Percentiles rank a stretch among this genome's conserved stretches.
Conservation (phyloP, 2,329 filamentous ascomycete genomes). For the Beauveria australis region DNA sequence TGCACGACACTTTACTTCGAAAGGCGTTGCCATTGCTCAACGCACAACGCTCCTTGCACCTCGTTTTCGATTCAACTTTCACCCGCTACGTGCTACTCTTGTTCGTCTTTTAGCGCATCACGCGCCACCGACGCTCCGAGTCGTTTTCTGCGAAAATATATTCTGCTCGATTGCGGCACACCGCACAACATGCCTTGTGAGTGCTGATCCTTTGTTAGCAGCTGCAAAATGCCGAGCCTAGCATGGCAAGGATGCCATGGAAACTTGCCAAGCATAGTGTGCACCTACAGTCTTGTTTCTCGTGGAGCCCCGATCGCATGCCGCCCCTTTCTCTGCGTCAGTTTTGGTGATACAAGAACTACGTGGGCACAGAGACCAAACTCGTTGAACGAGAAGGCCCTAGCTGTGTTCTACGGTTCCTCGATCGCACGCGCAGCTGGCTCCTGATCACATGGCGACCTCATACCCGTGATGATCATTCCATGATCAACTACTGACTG, state of each 20-base stretch:
- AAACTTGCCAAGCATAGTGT: neutral
- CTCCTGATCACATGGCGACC: neutral
- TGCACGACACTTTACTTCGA: neutral
- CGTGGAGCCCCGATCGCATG: neutral
- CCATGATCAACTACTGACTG: neutral
- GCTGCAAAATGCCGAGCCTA: neutral
- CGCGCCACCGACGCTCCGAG: neutral
- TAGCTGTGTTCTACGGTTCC: neutral
- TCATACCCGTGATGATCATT: neutral
- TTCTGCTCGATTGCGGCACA: neutral
- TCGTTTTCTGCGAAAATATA: neutral
- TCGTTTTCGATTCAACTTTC: neutral
- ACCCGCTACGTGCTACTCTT: neutral
- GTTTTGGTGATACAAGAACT: neutral
- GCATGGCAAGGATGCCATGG: neutral
- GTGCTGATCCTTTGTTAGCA: neutral
- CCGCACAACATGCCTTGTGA: conserved; percentile 11
- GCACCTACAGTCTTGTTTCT: neutral
- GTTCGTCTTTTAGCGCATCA: neutral
- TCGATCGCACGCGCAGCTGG: neutral
- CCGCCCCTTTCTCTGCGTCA: neutral
- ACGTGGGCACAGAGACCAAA: neutral
- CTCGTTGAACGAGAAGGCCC: neutral
- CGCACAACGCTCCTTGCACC: neutral
- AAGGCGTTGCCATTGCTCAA: neutral